Conservation (phyloP, 2,329 filamentous ascomycete species). For the Didymella keratinophila region DNA sequence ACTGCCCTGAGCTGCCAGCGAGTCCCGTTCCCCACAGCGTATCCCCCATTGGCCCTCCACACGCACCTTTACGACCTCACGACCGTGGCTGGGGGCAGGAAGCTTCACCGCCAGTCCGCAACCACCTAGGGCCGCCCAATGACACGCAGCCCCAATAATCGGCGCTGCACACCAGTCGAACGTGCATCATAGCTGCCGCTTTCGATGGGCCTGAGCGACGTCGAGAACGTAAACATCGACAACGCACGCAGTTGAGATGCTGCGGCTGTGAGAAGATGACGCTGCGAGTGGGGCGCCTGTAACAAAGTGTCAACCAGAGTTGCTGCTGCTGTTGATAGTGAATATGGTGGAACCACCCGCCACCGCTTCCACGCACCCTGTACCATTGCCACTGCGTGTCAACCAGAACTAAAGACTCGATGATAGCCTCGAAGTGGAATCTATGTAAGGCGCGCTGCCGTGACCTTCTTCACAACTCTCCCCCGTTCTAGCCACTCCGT, state of each 20-base stretch:
- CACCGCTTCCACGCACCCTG: conserved; percentile 4
- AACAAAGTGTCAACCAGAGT: conserved; percentile 12
- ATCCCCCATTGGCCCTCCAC: conserved; percentile 20
- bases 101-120: conserved; percentile 42
- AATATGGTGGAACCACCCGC: not conserved
- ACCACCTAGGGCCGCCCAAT: conserved; percentile 24
- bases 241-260: conserved; percentile 36
- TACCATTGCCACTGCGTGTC: conserved; percentile 9
- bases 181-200: conserved; percentile 30
- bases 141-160: conserved; percentile 30
- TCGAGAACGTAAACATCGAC: conserved; percentile 29
- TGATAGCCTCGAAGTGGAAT: conserved; percentile 19
- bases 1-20: conserved; percentile 26
- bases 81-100: conserved; percentile 20
- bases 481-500: conserved; percentile 9
- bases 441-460: conserved; percentile 9
- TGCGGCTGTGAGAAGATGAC: conserved; percentile 21
- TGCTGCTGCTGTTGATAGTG: not conserved
- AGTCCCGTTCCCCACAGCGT: conserved; percentile 8
- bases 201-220: conserved; percentile 13
- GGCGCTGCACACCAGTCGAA: conserved; percentile 28
- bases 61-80: conserved; percentile 9
- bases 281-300: conserved; percentile 21
- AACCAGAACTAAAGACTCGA: conserved; percentile 11
- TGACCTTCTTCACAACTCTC: conserved; percentile 11